phyloP scores from a whole-genome alignment of 1,139 yeast genomes.

The Magnusiomyces tetraspermus region DNA sequence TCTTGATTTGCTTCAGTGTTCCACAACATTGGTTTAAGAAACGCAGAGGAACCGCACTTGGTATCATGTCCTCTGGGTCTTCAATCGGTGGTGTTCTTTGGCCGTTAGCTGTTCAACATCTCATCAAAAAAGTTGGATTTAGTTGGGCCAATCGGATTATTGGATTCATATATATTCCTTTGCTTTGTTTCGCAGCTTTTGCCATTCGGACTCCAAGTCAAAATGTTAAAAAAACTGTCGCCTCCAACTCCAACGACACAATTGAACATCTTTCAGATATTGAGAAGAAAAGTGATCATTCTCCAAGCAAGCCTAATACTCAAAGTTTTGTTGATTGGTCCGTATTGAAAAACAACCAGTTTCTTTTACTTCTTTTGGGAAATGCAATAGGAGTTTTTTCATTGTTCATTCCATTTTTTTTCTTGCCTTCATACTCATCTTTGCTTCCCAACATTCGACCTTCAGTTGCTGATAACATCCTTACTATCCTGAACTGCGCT shows the following conservation, averaged over 20 bases:
- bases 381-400: constrained; percentile 30
- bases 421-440: constrained; percentile 8
- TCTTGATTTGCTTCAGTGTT: constrained; percentile 23
- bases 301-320: neutral
- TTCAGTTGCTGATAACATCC: constrained; percentile 23
- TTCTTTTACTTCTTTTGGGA: constrained; percentile 22
- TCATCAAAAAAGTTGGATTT: constrained; percentile 39
- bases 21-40: constrained; percentile 44
- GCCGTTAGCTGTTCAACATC: constrained; percentile 37
- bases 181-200: constrained; percentile 32
- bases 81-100: constrained; percentile 55
- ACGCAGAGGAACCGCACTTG: constrained; percentile 48
- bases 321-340: constrained; percentile 15
- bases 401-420: constrained; percentile 33
- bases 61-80: constrained; percentile 51
- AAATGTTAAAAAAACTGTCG: neutral
- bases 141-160: constrained; percentile 44
- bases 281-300: neutral
- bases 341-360: constrained; percentile 18
- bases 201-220: constrained; percentile 19
- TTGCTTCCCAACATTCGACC: constrained; percentile 18
- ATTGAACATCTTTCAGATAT: neutral
- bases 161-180: constrained; percentile 37
- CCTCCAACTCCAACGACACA: neutral
- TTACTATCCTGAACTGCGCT: constrained; percentile 43